Evolutionary conservation across 495 filamentous ascomycete genomes (phyloP).

Genomic region (Achaetomiella virescens): DNA sequence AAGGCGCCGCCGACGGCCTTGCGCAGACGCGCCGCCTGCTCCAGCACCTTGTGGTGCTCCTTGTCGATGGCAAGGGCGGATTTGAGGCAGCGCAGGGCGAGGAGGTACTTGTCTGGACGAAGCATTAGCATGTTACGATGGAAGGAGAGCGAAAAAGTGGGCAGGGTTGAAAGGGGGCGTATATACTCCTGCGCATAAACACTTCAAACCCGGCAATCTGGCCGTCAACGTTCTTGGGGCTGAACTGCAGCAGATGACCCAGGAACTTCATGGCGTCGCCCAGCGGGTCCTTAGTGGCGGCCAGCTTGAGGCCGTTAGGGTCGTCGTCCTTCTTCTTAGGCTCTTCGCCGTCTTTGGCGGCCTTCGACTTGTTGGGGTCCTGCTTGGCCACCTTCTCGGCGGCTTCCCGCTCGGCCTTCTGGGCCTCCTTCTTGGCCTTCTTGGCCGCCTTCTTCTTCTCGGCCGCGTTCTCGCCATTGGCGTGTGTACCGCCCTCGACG

Average conservation of each 20-base stretch:
- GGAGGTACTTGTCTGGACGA: conserved; percentile 65
- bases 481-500: conserved; percentile 34
- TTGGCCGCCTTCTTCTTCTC: conserved; percentile 90
- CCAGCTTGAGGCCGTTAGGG: conserved; percentile 70
- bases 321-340: conserved; percentile 83
- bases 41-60: conserved; percentile 67
- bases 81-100: conserved; percentile 78
- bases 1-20: conserved; percentile 52
- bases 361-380: conserved; percentile 51
- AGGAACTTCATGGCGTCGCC: conserved; percentile 86
- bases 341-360: conserved; percentile 26
- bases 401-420: conserved; percentile 76
- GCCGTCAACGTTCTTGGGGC: conserved; percentile 71
- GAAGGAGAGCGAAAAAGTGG: conserved; percentile 2
- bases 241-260: conserved; percentile 68
- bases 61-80: conserved; percentile 63
- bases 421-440: conserved; percentile 90
- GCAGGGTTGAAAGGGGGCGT: background rate
- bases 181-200: conserved; percentile 69
- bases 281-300: conserved; percentile 73
- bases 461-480: conserved; percentile 52
- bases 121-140: conserved; percentile 26
- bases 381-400: conserved; percentile 66
- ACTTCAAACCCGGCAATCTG: conserved; percentile 90
- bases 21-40: conserved; percentile 66